Base-by-base conservation (phyloP, 2,329 filamentous ascomycete species). In the Venturia carpophila region DNA sequence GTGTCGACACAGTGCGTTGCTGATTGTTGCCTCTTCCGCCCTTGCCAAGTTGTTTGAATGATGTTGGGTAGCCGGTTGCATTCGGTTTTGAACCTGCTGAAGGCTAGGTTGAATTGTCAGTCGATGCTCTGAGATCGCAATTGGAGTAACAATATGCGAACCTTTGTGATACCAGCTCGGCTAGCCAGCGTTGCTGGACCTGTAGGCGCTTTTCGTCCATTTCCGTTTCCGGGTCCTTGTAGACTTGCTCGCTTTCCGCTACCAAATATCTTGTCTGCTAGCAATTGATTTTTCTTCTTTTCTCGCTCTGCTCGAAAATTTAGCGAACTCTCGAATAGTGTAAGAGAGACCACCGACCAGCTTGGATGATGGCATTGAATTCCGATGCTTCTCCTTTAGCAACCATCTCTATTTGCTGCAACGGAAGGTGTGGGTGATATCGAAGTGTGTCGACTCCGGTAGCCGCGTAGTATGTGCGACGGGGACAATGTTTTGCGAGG, bases 111-210 rank as follows among this genome's bases (percentile, higher is more conserved):
- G 60, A 34, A 41, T 30, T 55, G 27, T 41, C 41, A 63, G 13
- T 34, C 19, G 58, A 9, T 56, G 24, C 39, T 39, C 41, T 17
- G 45, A 37, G 10, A 63, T n/a, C 73, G 71, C 24, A 74, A 70
- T 69, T 63, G 19, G 39, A 65, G 56, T 69, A 34, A 70, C n/a
- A 30, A 43, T 63, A 30, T 39, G 68, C 56, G 43, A 63, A 86
- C 86, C 84, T 92, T 92, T 71, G 84, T 85, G 62, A 92, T 81
- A 47, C 89, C 89, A 66, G 89, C 86, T 74, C 89, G 84, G 75
- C 87, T 89, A 65, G 89, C 85, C 62, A 92, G 82, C 3, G 84
- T 84, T 71, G 85, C 79, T 63, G 82, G 70, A 68, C 71, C 13
- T 64, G 72, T 64, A 24, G 60, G 63, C 79, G 62, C 74, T 71